Evolutionary conservation across 2,329 filamentous ascomycete species (phyloP), one percentile per base, ranked within the genome.

Genomic region (Conoideocrella luteorostrata): DNA sequence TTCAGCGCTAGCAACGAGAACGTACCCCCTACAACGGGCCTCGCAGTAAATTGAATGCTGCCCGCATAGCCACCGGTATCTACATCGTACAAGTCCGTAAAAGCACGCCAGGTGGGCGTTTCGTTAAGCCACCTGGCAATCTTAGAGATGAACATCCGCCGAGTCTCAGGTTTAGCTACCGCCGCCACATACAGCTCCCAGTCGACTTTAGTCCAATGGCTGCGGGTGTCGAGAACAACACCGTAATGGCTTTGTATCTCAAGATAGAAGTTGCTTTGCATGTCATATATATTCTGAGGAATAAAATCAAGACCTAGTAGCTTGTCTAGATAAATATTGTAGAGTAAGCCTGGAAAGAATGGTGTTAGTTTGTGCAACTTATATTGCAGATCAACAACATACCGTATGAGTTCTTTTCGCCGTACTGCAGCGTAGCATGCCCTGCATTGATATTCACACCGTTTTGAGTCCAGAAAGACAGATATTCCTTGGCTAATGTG

Each of bases 171-270:
- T 32, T 72, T 74, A 0, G 86, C 77, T 9, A 90, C 82, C 9
- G 88, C 84, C 15, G 88, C 88, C 4, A 80, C 78, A 66, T 89
- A 90, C 60, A 93, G 80, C 59, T 90, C 81, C 88, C 88, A 95
- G 68, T 95, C 88, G 1, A 79, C 80, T 67, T 95, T 95, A 49
- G 87, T 86, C 67, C 88, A 91, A 2, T 82, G 69, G 65, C 91
- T 86, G 39, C 88, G 80, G 36, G 78, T 84, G 67, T 95, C 88
- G 9, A 95, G 79, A 0, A 88, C 84, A 1, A 94, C 73, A n/a
- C 87, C 88, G 63, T 87, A 93, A 55, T 80, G 77, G 49, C 84
- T 79, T 40, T 82, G 78, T 3, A 86, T 78, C 9, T 76, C 75
- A 34, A 74, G 71, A 69, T 95, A 95, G 75, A 87, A 94, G 45